Evolutionary conservation across 768 basidiomycete genomes (phyloP).

Genomic region (Russula ochroleuca): DNA sequence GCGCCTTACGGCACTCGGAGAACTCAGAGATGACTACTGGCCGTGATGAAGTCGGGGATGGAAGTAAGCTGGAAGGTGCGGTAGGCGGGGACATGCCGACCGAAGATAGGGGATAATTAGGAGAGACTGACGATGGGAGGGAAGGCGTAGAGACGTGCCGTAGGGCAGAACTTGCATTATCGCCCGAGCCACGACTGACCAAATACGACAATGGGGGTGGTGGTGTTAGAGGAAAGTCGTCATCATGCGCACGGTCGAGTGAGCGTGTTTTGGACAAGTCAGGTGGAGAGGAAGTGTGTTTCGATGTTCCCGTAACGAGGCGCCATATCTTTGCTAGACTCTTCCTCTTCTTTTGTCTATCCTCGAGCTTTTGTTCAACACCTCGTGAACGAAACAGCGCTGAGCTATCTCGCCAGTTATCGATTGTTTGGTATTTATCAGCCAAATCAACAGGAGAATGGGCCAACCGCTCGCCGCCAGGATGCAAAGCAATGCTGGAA

Average conservation of each 20-base stretch:
- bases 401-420: slow-evolving; percentile 26
- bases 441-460: slow-evolving; percentile 20
- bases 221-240: slow-evolving; percentile 76
- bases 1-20: slow-evolving; percentile 43
- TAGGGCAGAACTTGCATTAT: slow-evolving; percentile 43
- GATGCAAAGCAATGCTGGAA: slow-evolving; percentile 70
- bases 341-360: slow-evolving; percentile 69
- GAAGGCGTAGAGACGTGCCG: slow-evolving; percentile 71
- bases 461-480: slow-evolving; percentile 41
- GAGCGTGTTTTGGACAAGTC: slow-evolving; percentile 39
- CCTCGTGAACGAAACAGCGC: slow-evolving; percentile 11
- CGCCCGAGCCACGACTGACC: slow-evolving; percentile 54
- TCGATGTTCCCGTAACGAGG: slow-evolving; percentile 55
- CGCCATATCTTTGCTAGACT: slow-evolving; percentile 80
- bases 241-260: slow-evolving; percentile 45
- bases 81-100: slow-evolving; percentile 70
- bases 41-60: slow-evolving; percentile 72
- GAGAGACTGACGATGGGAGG: slow-evolving; percentile 54
- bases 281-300: slow-evolving; percentile 35
- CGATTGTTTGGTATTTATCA: slow-evolving; percentile 29
- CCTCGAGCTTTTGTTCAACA: slow-evolving; percentile 30
- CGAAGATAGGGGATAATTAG: slow-evolving; percentile 50
- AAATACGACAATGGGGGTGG: slow-evolving; percentile 91
- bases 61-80: slow-evolving; percentile 67
- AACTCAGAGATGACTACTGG: slow-evolving; percentile 54